A percentile compares a stretch with the other conserved stretches of the same genome.
These are phyloP conservation scores for Casuarina cunninghamiana DNA, from an alignment of 306 rosid genomes.

Conservation along the genomic window DNA sequence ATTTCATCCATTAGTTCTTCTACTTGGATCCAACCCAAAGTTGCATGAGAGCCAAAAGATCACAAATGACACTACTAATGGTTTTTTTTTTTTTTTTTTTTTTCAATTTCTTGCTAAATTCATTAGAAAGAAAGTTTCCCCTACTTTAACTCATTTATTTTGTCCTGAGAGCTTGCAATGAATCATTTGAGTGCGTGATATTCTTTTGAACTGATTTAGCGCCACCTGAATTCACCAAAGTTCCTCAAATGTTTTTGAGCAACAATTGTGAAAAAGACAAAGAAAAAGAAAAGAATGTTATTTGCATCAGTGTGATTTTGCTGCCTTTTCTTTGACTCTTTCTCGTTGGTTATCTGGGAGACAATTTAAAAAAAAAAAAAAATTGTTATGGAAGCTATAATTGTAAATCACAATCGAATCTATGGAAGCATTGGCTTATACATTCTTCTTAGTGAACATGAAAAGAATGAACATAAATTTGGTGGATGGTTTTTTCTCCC, in stretches of 20 bases:
- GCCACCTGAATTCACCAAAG: background rate
- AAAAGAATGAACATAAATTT: background rate
- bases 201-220: constrained; percentile 1
- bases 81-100: background rate
- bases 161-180: background rate
- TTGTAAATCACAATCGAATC: too few species aligned
- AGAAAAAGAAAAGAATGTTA: background rate
- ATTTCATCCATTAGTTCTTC: background rate
- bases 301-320: too few species aligned
- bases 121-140: background rate
- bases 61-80: background rate
- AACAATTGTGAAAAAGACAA: background rate
- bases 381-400: too few species aligned
- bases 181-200: background rate
- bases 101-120: background rate
- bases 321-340: too few species aligned
- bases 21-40: background rate
- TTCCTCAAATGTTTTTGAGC: background rate
- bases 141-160: background rate
- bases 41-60: background rate
- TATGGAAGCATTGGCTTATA: too few species aligned
- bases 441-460: background rate
- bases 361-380: too few species aligned
- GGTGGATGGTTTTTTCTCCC: background rate
- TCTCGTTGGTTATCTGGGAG: too few species aligned